Evolutionary conservation across 2,329 filamentous ascomycete species (phyloP).

Genomic region (Trichoderma brevicompactum): DNA sequence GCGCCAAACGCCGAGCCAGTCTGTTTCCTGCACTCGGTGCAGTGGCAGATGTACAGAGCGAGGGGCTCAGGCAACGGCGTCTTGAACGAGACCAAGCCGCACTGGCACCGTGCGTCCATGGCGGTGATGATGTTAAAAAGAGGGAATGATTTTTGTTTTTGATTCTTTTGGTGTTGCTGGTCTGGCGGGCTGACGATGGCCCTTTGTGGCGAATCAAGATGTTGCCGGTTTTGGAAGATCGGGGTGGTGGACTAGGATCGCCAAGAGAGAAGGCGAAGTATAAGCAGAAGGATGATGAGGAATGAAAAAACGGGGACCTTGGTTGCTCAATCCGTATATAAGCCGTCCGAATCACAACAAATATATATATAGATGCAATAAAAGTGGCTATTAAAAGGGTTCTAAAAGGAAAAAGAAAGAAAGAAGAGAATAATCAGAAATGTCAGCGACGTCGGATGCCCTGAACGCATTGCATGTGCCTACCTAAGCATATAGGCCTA

Average conservation of each 20-base stretch:
- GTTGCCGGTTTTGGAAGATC: too few species aligned
- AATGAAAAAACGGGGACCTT: neutral
- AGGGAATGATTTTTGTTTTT: too few species aligned
- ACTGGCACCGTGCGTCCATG: conserved; percentile 68
- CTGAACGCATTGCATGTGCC: conserved; percentile 13
- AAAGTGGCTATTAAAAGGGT: neutral
- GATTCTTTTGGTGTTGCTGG: too few species aligned
- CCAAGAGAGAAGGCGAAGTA: too few species aligned
- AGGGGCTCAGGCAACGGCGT: conserved; percentile 64
- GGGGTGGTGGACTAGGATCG: too few species aligned
- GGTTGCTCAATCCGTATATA: neutral
- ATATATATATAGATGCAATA: neutral
- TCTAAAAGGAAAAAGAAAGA: neutral
- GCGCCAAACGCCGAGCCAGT: conserved; percentile 69
- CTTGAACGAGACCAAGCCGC: conserved; percentile 64
- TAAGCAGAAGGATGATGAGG: too few species aligned
- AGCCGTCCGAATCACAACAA: too few species aligned
- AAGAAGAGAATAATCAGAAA: neutral
- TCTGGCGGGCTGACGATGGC: too few species aligned
- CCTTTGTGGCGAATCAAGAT: too few species aligned
- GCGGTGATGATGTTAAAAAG: too few species aligned
- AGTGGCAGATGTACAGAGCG: conserved; percentile 74
- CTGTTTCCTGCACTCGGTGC: conserved; percentile 67
- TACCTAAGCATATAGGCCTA: too few species aligned
- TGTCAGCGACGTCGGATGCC: conserved; percentile 14